Conservation (phyloP, 371 early-diverging fungal species). For the Lichtheimia corymbifera region DNA sequence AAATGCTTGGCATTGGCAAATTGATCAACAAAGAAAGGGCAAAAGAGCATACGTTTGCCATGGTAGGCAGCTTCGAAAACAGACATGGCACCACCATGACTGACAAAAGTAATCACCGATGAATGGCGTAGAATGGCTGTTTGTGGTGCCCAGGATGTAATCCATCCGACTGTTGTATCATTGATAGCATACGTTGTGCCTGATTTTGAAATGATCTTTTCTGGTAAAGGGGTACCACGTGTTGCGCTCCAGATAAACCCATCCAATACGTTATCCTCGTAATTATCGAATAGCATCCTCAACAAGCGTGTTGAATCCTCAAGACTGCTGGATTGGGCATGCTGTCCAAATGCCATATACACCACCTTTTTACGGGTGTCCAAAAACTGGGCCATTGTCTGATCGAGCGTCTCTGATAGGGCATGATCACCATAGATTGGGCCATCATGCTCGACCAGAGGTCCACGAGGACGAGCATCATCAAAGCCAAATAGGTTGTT, state of each 20-base stretch:
- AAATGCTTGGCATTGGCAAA: neutral
- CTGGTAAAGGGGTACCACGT: too few relatives aligned
- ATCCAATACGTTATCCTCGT: too few relatives aligned
- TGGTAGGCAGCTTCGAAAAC: constrained; percentile 30
- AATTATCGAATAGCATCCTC: too few relatives aligned
- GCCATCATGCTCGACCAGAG: constrained; percentile 36
- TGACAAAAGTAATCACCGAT: constrained; percentile 30
- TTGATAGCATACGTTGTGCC: too few relatives aligned
- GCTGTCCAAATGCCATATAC: constrained; percentile 41
- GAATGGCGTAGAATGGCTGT: constrained; percentile 37
- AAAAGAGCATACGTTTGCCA: constrained; percentile 28
- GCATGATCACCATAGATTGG: constrained; percentile 20
- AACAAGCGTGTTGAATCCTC: too few relatives aligned
- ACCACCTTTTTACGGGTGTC: constrained; percentile 19
- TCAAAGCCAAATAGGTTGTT: constrained; percentile 31
- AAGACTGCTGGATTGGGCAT: constrained; percentile 8
- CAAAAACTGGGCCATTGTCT: constrained; percentile 22
- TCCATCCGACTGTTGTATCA: neutral
- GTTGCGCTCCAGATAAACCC: too few relatives aligned
- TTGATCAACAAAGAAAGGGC: constrained; percentile 46
- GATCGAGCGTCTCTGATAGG: neutral
- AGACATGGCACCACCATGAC: constrained; percentile 40
- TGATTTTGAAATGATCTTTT: too few relatives aligned
- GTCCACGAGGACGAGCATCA: constrained; percentile 31
- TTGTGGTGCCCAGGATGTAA: constrained; percentile 35